Percentiles rank a stretch among this genome's conserved stretches.
These are phyloP conservation scores for Phyllosticta citriasiana DNA, from an alignment of 2,329 filamentous ascomycete genomes.

Conservation along the genomic window DNA sequence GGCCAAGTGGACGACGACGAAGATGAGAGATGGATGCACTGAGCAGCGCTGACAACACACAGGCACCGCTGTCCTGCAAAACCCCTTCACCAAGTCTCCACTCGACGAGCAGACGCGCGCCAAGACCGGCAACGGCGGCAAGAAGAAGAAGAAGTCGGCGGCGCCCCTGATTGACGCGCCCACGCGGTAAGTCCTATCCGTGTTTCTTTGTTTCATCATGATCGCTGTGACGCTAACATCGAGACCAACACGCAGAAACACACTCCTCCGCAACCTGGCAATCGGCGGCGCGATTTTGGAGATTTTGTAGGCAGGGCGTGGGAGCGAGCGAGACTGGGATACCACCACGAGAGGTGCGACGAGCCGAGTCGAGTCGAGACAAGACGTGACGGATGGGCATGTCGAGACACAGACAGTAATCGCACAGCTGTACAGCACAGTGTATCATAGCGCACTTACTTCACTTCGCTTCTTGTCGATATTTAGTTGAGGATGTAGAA, in stretches of 20 bases:
- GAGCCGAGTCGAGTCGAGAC: too few species aligned
- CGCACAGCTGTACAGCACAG: too few species aligned
- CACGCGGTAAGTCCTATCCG: background rate
- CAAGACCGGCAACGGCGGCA: background rate
- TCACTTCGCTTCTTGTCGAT: too few species aligned
- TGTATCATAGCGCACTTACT: too few species aligned
- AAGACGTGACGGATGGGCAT: too few species aligned
- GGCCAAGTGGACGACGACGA: background rate
- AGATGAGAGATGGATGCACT: background rate
- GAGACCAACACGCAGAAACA: background rate
- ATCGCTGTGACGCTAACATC: too few species aligned
- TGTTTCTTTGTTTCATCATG: too few species aligned
- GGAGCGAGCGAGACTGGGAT: too few species aligned
- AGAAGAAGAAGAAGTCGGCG: background rate
- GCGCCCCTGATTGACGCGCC: background rate
- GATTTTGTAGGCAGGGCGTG: background rate
- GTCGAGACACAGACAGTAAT: too few species aligned
- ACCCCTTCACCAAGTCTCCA: background rate
- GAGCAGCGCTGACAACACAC: background rate
- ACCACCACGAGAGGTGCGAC: too few species aligned
- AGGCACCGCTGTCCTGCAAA: background rate
- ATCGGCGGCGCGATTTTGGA: background rate
- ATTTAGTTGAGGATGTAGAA: too few species aligned
- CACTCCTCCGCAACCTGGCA: background rate
- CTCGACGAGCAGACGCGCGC: background rate